Percentiles rank a stretch among this genome's conserved stretches.
These are phyloP conservation scores for Suillus ampliporus DNA, from an alignment of 768 basidiomycete species.

Conservation along the genomic window DNA sequence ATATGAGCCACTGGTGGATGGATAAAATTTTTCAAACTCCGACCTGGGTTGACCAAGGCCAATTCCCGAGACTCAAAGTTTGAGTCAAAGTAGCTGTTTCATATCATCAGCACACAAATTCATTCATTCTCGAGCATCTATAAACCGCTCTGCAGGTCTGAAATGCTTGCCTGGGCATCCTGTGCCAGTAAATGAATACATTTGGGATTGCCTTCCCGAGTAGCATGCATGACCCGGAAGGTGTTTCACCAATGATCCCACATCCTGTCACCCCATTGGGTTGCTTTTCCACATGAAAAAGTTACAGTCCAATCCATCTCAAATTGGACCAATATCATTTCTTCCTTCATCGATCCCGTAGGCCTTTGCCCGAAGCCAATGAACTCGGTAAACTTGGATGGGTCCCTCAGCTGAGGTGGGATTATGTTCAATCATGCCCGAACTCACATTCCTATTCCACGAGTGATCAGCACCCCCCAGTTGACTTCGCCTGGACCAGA, in stretches of 20 bases:
- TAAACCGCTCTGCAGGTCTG: not conserved
- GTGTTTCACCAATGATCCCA: not conserved
- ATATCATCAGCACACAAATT: no score
- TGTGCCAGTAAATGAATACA: not conserved
- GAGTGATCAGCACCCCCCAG: not conserved
- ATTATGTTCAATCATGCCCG: not conserved
- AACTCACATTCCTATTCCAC: conserved; percentile 1
- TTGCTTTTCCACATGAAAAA: not conserved
- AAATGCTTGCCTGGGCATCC: not conserved
- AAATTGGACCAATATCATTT: not conserved
- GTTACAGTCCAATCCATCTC: conserved; percentile 1
- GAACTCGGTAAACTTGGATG: conserved; percentile 10
- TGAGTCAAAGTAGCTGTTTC: no score
- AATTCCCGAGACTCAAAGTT: not conserved
- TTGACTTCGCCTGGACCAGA: not conserved
- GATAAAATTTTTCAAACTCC: not conserved
- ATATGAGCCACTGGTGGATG: not conserved
- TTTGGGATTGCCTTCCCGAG: not conserved
- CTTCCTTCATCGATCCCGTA: conserved; percentile 10
- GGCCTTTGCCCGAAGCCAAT: conserved; percentile 15
- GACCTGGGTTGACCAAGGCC: not conserved
- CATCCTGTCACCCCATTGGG: not conserved
- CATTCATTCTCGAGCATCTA: not conserved
- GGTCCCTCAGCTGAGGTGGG: not conserved
- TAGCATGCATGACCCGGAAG: not conserved